Conservation (phyloP, 176 grass and related monocot genomes). For the Carex myosuroides region DNA sequence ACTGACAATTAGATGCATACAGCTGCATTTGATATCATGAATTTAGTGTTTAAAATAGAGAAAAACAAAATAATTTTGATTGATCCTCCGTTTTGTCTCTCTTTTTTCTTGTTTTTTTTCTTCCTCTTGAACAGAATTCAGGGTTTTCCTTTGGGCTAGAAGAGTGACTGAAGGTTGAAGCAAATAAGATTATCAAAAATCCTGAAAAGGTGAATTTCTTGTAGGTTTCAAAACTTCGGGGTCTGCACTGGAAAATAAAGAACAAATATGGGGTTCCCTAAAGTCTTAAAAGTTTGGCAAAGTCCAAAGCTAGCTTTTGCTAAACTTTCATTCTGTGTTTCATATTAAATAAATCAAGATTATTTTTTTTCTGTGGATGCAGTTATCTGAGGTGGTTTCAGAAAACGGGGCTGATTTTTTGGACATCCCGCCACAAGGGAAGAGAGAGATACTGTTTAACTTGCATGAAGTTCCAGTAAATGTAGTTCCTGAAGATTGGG, state of each 20-base stretch:
- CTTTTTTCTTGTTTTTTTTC: conserved; percentile 33
- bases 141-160: conserved; percentile 75
- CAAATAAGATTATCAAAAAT: conserved; percentile 40
- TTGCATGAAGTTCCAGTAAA: conserved; percentile 53
- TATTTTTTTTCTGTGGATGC: conserved; percentile 9
- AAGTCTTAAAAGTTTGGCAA: background rate
- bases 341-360: background rate
- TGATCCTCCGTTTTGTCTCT: conserved; percentile 17
- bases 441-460: conserved; percentile 65
- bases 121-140: conserved; percentile 62
- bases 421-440: conserved; percentile 49
- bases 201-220: conserved; percentile 24
- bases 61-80: conserved; percentile 15
- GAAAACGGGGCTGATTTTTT: conserved; percentile 77
- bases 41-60: background rate
- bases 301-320: background rate
- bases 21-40: background rate
- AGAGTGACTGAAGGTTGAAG: conserved; percentile 52
- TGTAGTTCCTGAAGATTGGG: conserved; percentile 76
- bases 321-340: background rate
- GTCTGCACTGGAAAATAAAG: background rate
- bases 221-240: background rate
- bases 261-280: background rate
- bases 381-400: conserved; percentile 78
- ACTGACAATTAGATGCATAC: background rate